Base-by-base conservation (phyloP, 441 rosid species). In the Bocquillonia castaneifolia region DNA sequence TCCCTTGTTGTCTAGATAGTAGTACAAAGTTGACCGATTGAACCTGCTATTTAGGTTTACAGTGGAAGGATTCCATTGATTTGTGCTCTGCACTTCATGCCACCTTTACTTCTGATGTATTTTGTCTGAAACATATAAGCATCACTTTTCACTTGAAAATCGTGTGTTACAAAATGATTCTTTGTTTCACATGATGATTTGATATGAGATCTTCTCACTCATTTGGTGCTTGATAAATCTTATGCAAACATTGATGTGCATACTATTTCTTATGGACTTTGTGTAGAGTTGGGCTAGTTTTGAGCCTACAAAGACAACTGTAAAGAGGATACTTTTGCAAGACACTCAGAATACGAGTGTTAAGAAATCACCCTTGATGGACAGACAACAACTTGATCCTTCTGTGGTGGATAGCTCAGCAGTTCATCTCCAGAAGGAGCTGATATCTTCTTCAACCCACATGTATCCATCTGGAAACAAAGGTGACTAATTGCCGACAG, bases 281-380 rank as follows among this genome's bases (percentile, higher is more conserved):
- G 63, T 78, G 70, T 85, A 94, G 99, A 87, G 88, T 74, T 87
- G 88, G 96, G 87, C 87, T 63, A 85, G 83, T 71, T 94, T 87
- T 80, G 91, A 87, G 80, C 97, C 99, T 64, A 82, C 96, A 57
- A 94, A 87, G 76, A 94, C 99, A 73, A 94, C 90, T 68, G 90
- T 92, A 45, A 92, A 87, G 82, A 85, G 99, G 85, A 83, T 92
- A 70, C 81, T 86, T 80, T 76, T 89, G 79, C 86, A 79, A 77
- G 90, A 87, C 72, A 76, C 67, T 68, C 81, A 73, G 74, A 88
- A 80, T 70, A 75, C 72, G 48, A 74, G 73, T 81, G 65, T 62
- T 34, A 72, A 71, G 61, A 85, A 77, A 75, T 81, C 81, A 45
- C 74, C 77, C 44, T 53, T 70, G 57, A 76, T 69, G 66, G 84